Evolutionary conservation across 768 basidiomycete species (phyloP).

Genomic region (Boletus reticuloceps): DNA sequence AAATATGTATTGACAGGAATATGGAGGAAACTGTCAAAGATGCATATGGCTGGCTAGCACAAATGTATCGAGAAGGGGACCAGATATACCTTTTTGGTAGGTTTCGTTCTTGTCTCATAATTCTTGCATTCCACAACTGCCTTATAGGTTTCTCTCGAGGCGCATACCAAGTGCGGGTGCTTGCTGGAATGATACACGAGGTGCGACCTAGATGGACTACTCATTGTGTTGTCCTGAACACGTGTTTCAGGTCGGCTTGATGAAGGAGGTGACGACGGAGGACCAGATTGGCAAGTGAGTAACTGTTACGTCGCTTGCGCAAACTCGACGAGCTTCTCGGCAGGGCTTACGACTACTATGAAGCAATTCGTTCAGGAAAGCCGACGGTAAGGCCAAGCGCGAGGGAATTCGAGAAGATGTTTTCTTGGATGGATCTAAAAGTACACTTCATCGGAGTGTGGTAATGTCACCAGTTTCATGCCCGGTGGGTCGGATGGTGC

Average conservation of each 20-base stretch:
- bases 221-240: neutral
- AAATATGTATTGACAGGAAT: neutral
- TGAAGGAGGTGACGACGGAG: conserved; percentile 16
- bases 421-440: conserved; percentile 7
- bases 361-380: conserved; percentile 1
- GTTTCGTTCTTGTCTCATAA: no score
- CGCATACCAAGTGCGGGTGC: conserved; percentile 38
- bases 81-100: no score
- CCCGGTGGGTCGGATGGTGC: no score
- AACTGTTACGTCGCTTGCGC: neutral
- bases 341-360: conserved; percentile 7
- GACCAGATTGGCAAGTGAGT: conserved; percentile 11
- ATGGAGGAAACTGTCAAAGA: neutral
- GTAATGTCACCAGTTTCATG: neutral
- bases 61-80: no score
- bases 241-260: neutral
- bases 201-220: conserved; percentile 6
- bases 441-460: conserved; percentile 1
- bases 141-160: no score
- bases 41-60: conserved; percentile 1
- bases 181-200: conserved; percentile 40
- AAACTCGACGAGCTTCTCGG: neutral
- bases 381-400: conserved; percentile 4
- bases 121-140: no score
- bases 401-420: conserved; percentile 39